Evolutionary conservation across 2,329 filamentous ascomycete genomes (phyloP), one percentile per base, ranked within the genome.

Genomic region (Penicillium sp.): DNA sequence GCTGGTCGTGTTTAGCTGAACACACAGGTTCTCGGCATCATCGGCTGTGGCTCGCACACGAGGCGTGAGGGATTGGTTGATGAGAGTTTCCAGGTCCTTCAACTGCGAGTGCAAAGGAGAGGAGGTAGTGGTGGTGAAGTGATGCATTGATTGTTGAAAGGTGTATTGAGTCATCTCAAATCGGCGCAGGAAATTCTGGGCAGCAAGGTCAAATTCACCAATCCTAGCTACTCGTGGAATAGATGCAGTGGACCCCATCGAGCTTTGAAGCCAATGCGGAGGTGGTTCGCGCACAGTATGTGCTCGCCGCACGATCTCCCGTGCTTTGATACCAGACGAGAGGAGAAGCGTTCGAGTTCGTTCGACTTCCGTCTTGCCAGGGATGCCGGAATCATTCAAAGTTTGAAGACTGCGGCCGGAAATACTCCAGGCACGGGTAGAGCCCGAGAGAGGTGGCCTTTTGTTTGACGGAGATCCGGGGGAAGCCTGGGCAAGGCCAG

Each of bases 291-390:
- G 74, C 21, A 70, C 58, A 35, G 81, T 79, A 45, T 87, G 76
- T 4, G 89, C 87, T 47, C 88, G 85, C 4, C 87, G 83, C 27
- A 82, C 81, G 54, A 97, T 90, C 69, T 95, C 91, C 67, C 87
- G 87, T 0, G 93, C 93, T 76, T 96, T 96, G 69, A 97, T 88
- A n/a, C 92, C 93, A 0, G 92, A 91, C 61, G 88, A 90, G 23
- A 96, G 80, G 42, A 96, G 84, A 9, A 96, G 80, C 0, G 91
- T 85, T 56, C 87, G 84, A 2, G 93, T 82, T n/a, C 92, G 87
- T 16, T 90, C 89, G 53, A 96, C 83, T 65, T 97, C 93, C n/a
- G 85, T 85, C 65, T 83, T 86, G 10, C 82, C 87, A 29, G 90
- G 69, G 3, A 72, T 60, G 4, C 66, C 73, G 11, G 68, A 73